These are phyloP conservation scores for Penicillium robsamsonii DNA, from an alignment of 495 filamentous ascomycete genomes.

Conservation along the genomic window DNA sequence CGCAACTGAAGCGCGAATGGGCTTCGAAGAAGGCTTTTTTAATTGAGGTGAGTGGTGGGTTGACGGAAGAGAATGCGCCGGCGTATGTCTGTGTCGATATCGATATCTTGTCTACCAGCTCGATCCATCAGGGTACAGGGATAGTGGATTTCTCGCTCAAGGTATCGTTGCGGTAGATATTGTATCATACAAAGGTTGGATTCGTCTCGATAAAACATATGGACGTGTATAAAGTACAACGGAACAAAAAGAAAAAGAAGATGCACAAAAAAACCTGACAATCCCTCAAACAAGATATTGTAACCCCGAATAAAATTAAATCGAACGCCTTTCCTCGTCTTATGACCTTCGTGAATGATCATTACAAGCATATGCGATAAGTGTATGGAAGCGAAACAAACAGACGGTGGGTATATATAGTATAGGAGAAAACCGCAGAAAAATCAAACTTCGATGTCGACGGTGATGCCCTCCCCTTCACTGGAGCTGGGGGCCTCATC, in stretches of 20 bases:
- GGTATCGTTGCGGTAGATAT: conserved; percentile 52
- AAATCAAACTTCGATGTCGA: conserved; percentile 45
- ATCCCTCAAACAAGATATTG: not conserved
- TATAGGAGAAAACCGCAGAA: conserved; percentile 13
- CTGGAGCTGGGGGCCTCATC: conserved; percentile 43
- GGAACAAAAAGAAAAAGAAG: conserved; percentile 6
- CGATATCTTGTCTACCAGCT: conserved; percentile 92
- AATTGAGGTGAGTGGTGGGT: conserved; percentile 87
- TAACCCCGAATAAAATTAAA: conserved; percentile 4
- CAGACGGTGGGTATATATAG: conserved; percentile 22
- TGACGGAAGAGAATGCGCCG: conserved; percentile 81
- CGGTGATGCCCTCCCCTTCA: conserved; percentile 44
- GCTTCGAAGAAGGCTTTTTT: conserved; percentile 62
- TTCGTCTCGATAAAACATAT: conserved; percentile 10
- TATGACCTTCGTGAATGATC: conserved; percentile 24
- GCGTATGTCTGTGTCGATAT: conserved; percentile 82
- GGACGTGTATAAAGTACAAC: conserved; percentile 18
- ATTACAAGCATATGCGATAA: conserved; percentile 19
- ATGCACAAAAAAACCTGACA: conserved; percentile 1
- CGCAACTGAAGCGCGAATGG: conserved; percentile 74
- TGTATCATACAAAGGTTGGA: conserved; percentile 13
- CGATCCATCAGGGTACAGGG: conserved; percentile 90
- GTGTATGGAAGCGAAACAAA: conserved; percentile 5
- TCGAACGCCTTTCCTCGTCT: conserved; percentile 12
- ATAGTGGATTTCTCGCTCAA: conserved; percentile 97